Evolutionary conservation across 2,329 filamentous ascomycete genomes (phyloP).

Genomic region (Phaeomoniella chlamydospora): DNA sequence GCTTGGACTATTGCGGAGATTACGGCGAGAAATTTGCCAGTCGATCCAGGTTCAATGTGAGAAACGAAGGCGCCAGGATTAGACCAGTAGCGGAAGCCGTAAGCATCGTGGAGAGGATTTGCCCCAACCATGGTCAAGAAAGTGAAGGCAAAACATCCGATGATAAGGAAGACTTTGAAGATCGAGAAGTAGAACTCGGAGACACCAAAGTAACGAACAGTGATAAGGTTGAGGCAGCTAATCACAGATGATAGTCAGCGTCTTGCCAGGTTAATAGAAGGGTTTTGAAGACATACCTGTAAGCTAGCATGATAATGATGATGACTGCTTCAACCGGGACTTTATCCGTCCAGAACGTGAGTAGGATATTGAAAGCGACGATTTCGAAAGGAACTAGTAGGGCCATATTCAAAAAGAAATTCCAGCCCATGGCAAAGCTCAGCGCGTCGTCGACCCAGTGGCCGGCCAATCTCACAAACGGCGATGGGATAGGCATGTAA

Average conservation of each 20-base stretch:
- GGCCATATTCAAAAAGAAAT: too few relatives aligned
- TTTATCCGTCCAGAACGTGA: slow-evolving; percentile 21
- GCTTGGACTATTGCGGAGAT: slow-evolving; percentile 59
- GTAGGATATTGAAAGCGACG: slow-evolving; percentile 21
- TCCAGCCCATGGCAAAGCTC: slow-evolving; percentile 16
- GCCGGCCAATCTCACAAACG: slow-evolving; percentile 13
- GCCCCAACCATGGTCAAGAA: slow-evolving; percentile 70
- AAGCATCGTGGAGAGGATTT: slow-evolving; percentile 53
- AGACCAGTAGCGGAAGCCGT: slow-evolving; percentile 53
- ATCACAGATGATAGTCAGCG: slow-evolving; percentile 1
- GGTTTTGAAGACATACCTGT: slow-evolving; percentile 13
- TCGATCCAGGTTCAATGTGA: slow-evolving; percentile 42
- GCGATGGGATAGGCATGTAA: slow-evolving; percentile 14
- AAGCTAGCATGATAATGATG: slow-evolving; percentile 21
- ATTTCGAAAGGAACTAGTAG: slow-evolving; percentile 26
- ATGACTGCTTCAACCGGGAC: slow-evolving; percentile 21
- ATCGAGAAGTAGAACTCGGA: slow-evolving; percentile 32
- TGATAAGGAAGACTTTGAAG: slow-evolving; percentile 22
- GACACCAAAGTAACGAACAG: slow-evolving; percentile 28
- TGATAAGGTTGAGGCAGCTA: slow-evolving; percentile 27
- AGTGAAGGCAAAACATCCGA: slow-evolving; percentile 48
- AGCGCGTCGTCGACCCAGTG: slow-evolving; percentile 17
- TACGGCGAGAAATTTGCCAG: slow-evolving; percentile 38
- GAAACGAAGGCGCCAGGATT: slow-evolving; percentile 50
- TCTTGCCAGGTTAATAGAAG: not conserved